These are phyloP conservation scores for Paramecium pentaurelia DNA, from an alignment of 73 alveolate genomes.

Conservation along the genomic window DNA sequence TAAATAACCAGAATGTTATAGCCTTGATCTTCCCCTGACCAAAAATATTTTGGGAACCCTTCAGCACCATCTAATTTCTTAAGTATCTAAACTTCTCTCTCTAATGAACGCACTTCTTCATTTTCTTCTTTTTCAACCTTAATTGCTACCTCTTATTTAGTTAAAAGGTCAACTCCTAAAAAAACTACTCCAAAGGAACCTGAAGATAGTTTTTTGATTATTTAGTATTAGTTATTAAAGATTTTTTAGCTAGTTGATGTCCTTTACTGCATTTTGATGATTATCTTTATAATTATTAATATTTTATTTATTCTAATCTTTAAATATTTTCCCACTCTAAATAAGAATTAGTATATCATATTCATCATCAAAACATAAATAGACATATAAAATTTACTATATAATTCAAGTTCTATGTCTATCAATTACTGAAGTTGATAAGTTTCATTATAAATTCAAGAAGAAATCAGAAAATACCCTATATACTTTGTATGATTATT, in stretches of 20 bases:
- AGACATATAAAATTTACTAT: neutral
- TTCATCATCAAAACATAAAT: neutral
- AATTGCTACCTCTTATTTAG: slow-evolving; percentile 57
- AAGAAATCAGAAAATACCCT: neutral
- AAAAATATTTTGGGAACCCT: slow-evolving; percentile 42
- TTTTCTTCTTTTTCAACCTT: slow-evolving; percentile 61
- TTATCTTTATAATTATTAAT: neutral
- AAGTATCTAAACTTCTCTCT: slow-evolving; percentile 53
- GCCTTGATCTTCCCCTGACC: slow-evolving; percentile 61
- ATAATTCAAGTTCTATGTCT: neutral
- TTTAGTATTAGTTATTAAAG: slow-evolving; percentile 42
- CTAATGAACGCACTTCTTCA: slow-evolving; percentile 57
- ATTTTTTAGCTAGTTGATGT: slow-evolving; percentile 14
- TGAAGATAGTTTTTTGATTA: slow-evolving; percentile 74
- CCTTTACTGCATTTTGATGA: neutral
- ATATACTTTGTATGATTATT: neutral
- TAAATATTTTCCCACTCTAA: neutral
- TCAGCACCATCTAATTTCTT: slow-evolving; percentile 52
- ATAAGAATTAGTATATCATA: neutral
- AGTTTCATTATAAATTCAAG: too few species aligned
- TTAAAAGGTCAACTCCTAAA: slow-evolving; percentile 56
- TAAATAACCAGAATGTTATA: slow-evolving; percentile 49
- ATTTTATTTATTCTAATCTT: neutral
- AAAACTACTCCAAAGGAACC: slow-evolving; percentile 94
- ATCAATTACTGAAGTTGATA: neutral